phyloP scores from a whole-genome alignment of 345 rosid species.

The Gossypium australe region DNA sequence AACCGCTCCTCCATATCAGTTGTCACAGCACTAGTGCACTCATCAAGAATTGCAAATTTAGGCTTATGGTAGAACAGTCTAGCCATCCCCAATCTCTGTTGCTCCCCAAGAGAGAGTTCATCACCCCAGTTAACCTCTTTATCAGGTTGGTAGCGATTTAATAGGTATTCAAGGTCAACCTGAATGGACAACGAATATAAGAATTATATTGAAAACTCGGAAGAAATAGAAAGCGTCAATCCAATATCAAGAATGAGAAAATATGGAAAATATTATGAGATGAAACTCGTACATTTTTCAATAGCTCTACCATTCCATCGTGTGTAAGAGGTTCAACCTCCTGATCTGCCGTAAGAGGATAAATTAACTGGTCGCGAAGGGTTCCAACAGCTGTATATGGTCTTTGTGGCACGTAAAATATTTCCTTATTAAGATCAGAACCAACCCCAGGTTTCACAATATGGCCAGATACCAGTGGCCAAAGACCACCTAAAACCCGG shows the following conservation, averaged over 20 bases:
- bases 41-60: slow-evolving; percentile 99
- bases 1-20: slow-evolving; percentile 99
- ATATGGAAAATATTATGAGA: neutral
- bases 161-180: slow-evolving; percentile 93
- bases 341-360: slow-evolving; percentile 81
- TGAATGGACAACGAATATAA: slow-evolving; percentile 22
- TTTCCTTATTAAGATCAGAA: slow-evolving; percentile 97
- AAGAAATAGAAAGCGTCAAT: neutral
- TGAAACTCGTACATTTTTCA: slow-evolving; percentile 65
- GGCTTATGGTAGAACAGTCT: slow-evolving; percentile 93
- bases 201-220: slow-evolving; percentile 11
- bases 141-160: slow-evolving; percentile 83
- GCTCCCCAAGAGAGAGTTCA: slow-evolving; percentile 94
- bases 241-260: neutral
- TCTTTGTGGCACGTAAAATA: slow-evolving; percentile 95
- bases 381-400: slow-evolving; percentile 98
- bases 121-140: slow-evolving; percentile 96
- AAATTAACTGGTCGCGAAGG: slow-evolving; percentile 91
- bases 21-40: slow-evolving; percentile 99
- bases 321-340: slow-evolving; percentile 66
- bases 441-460: slow-evolving; percentile 98
- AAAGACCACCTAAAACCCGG: slow-evolving; percentile 97
- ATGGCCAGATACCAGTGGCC: slow-evolving; percentile 93
- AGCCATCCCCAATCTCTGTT: slow-evolving; percentile 98
- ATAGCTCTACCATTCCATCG: slow-evolving; percentile 77